phyloP scores from a whole-genome alignment of 2,329 filamentous ascomycete species.

The Trichophyton schoenleinii region DNA sequence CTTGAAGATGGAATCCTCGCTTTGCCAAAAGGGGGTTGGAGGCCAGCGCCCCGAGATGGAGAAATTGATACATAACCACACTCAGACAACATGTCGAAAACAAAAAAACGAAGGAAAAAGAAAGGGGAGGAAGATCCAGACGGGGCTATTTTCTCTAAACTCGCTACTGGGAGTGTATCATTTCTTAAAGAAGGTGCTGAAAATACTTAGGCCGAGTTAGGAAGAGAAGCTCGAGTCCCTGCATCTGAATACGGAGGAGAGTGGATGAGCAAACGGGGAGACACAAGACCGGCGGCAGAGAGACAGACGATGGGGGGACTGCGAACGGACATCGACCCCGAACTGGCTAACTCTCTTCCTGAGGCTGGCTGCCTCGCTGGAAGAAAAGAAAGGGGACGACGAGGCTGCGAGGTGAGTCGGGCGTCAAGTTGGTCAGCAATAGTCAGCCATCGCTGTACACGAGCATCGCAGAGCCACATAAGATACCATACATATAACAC shows the following conservation, averaged over 20 bases:
- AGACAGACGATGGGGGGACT: background rate
- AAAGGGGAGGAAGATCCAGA: background rate
- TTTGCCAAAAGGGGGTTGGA: background rate
- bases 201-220: background rate
- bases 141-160: background rate
- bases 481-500: background rate
- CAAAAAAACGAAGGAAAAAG: background rate
- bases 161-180: background rate
- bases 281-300: too few species aligned
- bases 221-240: background rate
- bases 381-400: background rate
- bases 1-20: background rate
- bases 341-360: background rate
- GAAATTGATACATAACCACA: background rate
- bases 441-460: background rate
- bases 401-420: background rate
- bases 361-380: background rate
- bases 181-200: background rate
- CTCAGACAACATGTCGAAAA: background rate
- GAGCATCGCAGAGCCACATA: background rate
- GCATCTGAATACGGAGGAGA: background rate
- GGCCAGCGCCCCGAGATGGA: background rate
- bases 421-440: background rate
- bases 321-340: background rate
- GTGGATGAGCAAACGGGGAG: background rate